These are phyloP conservation scores for Tylopilus rubrobrunneus DNA, from an alignment of 768 basidiomycete species.

Conservation along the genomic window DNA sequence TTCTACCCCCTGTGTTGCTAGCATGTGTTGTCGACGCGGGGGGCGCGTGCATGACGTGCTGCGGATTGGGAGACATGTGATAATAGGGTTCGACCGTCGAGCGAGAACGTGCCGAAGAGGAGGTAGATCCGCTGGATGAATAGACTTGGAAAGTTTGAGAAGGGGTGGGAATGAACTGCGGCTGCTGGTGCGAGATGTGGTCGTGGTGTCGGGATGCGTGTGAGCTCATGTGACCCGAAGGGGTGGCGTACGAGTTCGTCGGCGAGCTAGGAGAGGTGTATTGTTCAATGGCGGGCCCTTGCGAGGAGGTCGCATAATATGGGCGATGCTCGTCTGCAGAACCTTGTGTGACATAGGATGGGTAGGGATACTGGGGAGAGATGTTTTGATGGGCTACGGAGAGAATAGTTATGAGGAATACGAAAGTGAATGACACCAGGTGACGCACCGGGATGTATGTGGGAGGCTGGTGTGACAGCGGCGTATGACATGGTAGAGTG, in stretches of 20 bases:
- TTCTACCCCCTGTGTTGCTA: constrained; percentile 11
- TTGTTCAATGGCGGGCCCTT: constrained; percentile 15
- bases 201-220: constrained; percentile 16
- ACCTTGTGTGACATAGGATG: constrained; percentile 18
- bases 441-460: constrained; percentile 26
- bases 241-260: constrained; percentile 18
- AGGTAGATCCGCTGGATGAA: constrained; percentile 25
- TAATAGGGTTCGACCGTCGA: constrained; percentile 37
- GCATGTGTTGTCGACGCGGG: constrained; percentile 14
- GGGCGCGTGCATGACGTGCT: constrained; percentile 24
- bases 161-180: constrained; percentile 46
- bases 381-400: constrained; percentile 21
- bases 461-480: constrained; percentile 19
- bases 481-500: constrained; percentile 23
- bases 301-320: constrained; percentile 25
- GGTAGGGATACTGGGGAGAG: constrained; percentile 16
- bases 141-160: constrained; percentile 39
- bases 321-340: constrained; percentile 20
- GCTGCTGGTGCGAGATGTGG: constrained; percentile 20
- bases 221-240: constrained; percentile 14
- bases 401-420: constrained; percentile 3
- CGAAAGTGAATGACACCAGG: constrained; percentile 3
- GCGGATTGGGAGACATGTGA: constrained; percentile 38
- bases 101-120: constrained; percentile 25
- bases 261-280: constrained; percentile 22